Percentiles rank a stretch among this genome's conserved stretches.
Conservation (phyloP, 306 rosid genomes). For the Parietaria judaica region DNA sequence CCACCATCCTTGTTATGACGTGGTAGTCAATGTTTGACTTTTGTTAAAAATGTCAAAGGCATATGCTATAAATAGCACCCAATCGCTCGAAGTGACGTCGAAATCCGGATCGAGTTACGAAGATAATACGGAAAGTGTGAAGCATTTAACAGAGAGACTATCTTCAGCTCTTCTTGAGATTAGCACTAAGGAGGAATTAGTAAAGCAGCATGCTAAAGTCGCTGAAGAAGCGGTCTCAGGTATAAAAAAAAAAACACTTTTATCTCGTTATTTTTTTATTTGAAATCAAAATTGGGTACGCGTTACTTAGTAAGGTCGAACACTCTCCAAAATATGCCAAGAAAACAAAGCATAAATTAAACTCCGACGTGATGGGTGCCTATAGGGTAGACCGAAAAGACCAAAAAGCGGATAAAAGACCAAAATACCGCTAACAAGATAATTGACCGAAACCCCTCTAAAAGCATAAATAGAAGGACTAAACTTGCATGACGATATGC, state of each 20-base stretch:
- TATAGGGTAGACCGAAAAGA: too few relatives aligned
- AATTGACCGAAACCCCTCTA: too few relatives aligned
- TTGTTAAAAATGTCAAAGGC: slow-evolving; percentile 34
- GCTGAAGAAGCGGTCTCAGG: slow-evolving; percentile 89
- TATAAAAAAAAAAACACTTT: slow-evolving; percentile 7
- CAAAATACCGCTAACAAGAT: too few relatives aligned
- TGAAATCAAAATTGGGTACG: background rate
- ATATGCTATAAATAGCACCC: slow-evolving; percentile 38
- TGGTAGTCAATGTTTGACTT: slow-evolving; percentile 15
- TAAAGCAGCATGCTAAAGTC: slow-evolving; percentile 74
- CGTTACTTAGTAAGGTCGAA: too few relatives aligned
- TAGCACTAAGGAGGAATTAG: slow-evolving; percentile 65
- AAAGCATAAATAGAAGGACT: too few relatives aligned
- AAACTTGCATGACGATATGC: too few relatives aligned
- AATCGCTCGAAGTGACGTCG: slow-evolving; percentile 59
- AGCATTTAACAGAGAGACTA: slow-evolving; percentile 43
- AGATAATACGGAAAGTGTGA: slow-evolving; percentile 31
- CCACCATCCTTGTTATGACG: background rate
- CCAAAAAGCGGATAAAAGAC: too few relatives aligned
- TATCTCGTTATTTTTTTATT: slow-evolving; percentile 11
- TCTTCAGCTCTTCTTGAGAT: slow-evolving; percentile 53
- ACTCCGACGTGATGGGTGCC: too few relatives aligned
- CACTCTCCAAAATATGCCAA: too few relatives aligned
- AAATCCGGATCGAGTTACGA: slow-evolving; percentile 40
- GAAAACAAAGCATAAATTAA: too few relatives aligned